phyloP scores from a whole-genome alignment of 257 asterid genomes.

The Scutellaria galericulata region DNA sequence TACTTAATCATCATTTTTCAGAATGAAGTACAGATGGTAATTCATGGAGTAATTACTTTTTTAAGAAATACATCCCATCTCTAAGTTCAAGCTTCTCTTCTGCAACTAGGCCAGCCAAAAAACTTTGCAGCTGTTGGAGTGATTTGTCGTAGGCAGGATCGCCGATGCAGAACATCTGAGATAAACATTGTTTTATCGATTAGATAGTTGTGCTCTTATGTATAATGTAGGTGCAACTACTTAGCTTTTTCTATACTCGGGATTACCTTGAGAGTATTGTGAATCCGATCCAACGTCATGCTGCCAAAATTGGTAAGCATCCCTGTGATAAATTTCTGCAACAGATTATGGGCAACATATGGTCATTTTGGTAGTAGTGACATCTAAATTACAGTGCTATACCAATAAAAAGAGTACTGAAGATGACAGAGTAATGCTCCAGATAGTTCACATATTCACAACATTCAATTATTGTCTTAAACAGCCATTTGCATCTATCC shows the following conservation, averaged over 20 bases:
- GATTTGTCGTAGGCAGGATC: conserved; percentile 96
- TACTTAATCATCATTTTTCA: too few species aligned
- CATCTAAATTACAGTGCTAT: neutral
- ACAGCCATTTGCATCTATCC: neutral
- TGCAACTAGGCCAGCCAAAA: conserved; percentile 82
- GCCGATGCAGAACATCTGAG: conserved; percentile 91
- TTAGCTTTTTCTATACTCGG: neutral
- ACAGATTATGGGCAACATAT: conserved; percentile 15
- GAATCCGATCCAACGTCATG: conserved; percentile 97
- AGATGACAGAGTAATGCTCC: neutral
- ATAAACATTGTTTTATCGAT: conserved; percentile 2
- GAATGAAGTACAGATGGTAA: too few species aligned
- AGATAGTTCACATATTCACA: neutral
- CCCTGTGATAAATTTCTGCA: conserved; percentile 89
- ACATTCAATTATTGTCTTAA: too few species aligned
- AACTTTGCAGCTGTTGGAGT: conserved; percentile 91
- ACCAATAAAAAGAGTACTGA: neutral
- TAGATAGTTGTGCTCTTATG: neutral
- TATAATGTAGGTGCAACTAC: neutral
- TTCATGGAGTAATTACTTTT: conserved; percentile 43
- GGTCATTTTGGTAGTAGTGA: neutral
- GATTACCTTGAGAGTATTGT: conserved; percentile 90
- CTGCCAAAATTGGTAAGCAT: conserved; percentile 98
- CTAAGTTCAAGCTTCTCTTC: conserved; percentile 88
- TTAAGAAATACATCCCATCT: conserved; percentile 75